phyloP scores from a whole-genome alignment of 208 protist species.

The Strigomonas oncopelti region DNA sequence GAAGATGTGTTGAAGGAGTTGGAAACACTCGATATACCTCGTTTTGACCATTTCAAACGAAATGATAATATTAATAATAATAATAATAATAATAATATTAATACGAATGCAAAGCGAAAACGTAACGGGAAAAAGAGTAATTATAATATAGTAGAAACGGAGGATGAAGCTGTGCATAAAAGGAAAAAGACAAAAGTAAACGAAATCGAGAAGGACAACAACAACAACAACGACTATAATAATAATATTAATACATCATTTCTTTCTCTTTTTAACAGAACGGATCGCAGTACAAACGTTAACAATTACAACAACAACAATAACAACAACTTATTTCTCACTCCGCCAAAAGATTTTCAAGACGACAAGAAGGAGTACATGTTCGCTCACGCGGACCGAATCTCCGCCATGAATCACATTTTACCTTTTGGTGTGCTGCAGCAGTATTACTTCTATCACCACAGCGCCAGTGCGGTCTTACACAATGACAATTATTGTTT shows the following conservation, averaged over 20 bases:
- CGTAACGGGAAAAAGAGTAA: neutral
- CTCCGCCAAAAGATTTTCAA: too few species aligned
- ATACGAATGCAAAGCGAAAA: neutral
- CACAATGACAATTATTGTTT: too few species aligned
- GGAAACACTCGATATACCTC: too few species aligned
- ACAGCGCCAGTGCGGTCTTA: too few species aligned
- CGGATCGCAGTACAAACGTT: neutral
- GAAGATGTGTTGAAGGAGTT: too few species aligned
- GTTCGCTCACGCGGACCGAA: too few species aligned
- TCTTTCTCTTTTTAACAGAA: neutral
- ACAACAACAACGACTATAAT: slow-evolving; percentile 1
- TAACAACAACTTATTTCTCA: neutral
- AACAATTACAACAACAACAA: neutral
- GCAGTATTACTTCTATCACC: too few species aligned
- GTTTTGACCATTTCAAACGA: neutral
- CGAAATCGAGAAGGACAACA: neutral
- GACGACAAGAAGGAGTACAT: too few species aligned
- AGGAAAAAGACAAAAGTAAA: neutral
- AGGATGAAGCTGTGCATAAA: neutral
- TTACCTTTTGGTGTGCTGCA: too few species aligned
- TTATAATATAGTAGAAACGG: neutral
- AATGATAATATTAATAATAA: slow-evolving; percentile 1
- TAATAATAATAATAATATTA: slow-evolving; percentile 1
- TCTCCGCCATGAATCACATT: too few species aligned
- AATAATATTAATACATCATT: slow-evolving; percentile 1